Evolutionary conservation across 2,329 filamentous ascomycete species (phyloP).

Genomic region (Colletotrichum godetiae): DNA sequence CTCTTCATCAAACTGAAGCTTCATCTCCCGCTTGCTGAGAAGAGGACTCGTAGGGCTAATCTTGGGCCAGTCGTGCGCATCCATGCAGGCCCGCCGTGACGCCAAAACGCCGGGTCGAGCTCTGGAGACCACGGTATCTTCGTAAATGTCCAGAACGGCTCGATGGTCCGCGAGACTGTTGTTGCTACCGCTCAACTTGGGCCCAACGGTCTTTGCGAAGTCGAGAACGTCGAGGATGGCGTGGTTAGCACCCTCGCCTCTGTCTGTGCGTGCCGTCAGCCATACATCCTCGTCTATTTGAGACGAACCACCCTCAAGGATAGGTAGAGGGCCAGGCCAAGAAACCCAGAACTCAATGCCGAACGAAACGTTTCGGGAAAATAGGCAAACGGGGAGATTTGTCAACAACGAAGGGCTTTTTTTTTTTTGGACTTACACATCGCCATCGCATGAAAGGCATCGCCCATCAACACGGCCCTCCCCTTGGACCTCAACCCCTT

Average conservation of each 20-base stretch:
- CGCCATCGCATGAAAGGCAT: slow-evolving; percentile 68
- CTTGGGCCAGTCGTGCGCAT: slow-evolving; percentile 62
- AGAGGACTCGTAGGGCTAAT: slow-evolving; percentile 52
- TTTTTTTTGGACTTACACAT: slow-evolving; percentile 61
- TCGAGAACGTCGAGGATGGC: slow-evolving; percentile 63
- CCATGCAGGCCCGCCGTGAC: slow-evolving; percentile 63
- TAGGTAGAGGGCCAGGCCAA: background rate
- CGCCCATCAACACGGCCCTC: slow-evolving; percentile 60
- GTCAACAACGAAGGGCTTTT: background rate
- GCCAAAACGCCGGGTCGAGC: slow-evolving; percentile 59
- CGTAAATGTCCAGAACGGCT: slow-evolving; percentile 51
- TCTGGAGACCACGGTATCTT: slow-evolving; percentile 55
- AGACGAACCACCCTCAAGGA: background rate
- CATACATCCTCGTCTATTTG: background rate
- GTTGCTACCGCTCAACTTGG: slow-evolving; percentile 31
- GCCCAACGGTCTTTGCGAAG: slow-evolving; percentile 49
- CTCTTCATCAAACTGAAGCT: slow-evolving; percentile 45
- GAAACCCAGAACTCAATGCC: background rate
- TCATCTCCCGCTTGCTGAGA: slow-evolving; percentile 51
- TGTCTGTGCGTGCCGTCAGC: slow-evolving; percentile 50
- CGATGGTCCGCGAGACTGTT: slow-evolving; percentile 37
- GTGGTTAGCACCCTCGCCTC: slow-evolving; percentile 69
- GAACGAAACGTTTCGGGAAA: background rate
- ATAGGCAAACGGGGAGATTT: background rate
- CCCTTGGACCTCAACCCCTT: slow-evolving; percentile 49